These are phyloP conservation scores for Sarocladium oryzae DNA, from an alignment of 2,329 filamentous ascomycete species.

Conservation along the genomic window DNA sequence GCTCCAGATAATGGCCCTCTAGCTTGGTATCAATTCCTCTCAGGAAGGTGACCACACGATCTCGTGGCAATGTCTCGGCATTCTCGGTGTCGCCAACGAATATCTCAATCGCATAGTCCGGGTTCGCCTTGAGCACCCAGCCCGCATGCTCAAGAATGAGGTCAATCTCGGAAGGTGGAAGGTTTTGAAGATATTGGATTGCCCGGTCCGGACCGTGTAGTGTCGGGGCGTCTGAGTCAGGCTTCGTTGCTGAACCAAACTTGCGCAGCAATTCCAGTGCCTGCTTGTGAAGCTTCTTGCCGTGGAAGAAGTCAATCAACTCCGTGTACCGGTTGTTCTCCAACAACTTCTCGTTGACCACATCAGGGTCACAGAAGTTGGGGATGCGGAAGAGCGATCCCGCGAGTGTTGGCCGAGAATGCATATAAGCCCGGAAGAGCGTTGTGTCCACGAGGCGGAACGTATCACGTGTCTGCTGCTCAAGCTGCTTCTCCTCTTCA, in stretches of 20 bases:
- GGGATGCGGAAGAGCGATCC: constrained; percentile 88
- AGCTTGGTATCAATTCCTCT: constrained; percentile 61
- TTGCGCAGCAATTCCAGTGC: constrained; percentile 75
- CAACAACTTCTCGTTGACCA: constrained; percentile 87
- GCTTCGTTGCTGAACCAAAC: constrained; percentile 60
- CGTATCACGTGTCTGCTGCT: constrained; percentile 64
- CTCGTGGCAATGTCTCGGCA: constrained; percentile 78
- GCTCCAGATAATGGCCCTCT: constrained; percentile 79
- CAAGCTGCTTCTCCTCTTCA: constrained; percentile 54
- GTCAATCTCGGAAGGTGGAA: constrained; percentile 82
- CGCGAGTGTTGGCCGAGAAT: constrained; percentile 75
- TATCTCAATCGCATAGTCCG: constrained; percentile 79
- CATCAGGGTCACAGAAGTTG: constrained; percentile 94
- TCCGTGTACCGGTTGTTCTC: constrained; percentile 87
- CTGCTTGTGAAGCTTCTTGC: constrained; percentile 85
- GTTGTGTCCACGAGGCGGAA: constrained; percentile 89
- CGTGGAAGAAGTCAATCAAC: constrained; percentile 94
- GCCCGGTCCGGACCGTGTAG: constrained; percentile 80
- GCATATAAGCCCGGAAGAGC: constrained; percentile 92
- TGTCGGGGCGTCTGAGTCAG: constrained; percentile 42
- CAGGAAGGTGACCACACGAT: constrained; percentile 69
- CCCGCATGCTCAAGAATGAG: constrained; percentile 85
- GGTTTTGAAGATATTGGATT: constrained; percentile 80
- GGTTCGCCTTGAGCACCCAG: constrained; percentile 73
- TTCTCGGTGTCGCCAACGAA: constrained; percentile 93